These are phyloP conservation scores for Boletus rubescentipes DNA, from an alignment of 768 basidiomycete species.

Conservation along the genomic window DNA sequence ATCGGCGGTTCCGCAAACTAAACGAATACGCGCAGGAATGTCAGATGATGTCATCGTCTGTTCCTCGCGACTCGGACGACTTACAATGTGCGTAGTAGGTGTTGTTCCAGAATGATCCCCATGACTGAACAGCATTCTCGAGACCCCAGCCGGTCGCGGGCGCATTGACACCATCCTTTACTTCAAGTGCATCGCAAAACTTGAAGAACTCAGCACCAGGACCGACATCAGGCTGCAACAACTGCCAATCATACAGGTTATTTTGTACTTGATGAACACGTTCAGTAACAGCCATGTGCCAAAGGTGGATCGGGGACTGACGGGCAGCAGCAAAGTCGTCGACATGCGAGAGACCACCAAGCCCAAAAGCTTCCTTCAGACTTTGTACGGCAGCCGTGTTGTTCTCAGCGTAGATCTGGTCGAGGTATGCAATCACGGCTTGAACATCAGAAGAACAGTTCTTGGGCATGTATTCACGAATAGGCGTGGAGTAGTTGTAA, in stretches of 20 bases:
- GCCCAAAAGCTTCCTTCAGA: slow-evolving; percentile 59
- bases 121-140: slow-evolving; percentile 56
- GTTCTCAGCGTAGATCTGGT: slow-evolving; percentile 49
- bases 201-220: slow-evolving; percentile 36
- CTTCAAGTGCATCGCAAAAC: slow-evolving; percentile 42
- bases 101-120: slow-evolving; percentile 57
- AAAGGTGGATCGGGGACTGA: slow-evolving; percentile 23
- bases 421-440: slow-evolving; percentile 60
- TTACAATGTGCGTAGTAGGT: slow-evolving; percentile 47
- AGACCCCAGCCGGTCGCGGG: slow-evolving; percentile 57
- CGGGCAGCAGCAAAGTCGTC: slow-evolving; percentile 66
- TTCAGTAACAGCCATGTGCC: slow-evolving; percentile 8
- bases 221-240: slow-evolving; percentile 50
- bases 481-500: slow-evolving; percentile 64
- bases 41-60: neutral
- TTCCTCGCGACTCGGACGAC: slow-evolving; percentile 26
- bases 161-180: slow-evolving; percentile 43
- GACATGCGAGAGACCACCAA: slow-evolving; percentile 54
- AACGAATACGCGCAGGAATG: neutral
- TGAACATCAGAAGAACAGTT: slow-evolving; percentile 77
- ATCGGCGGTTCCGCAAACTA: slow-evolving; percentile 51
- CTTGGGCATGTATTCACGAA: slow-evolving; percentile 61
- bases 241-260: slow-evolving; percentile 68
- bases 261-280: slow-evolving; percentile 41
- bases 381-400: slow-evolving; percentile 47